A percentile compares a stretch with the other conserved stretches of the same genome.
Evolutionary conservation across 2,329 filamentous ascomycete genomes (phyloP).

Genomic region (Fusarium sp.): DNA sequence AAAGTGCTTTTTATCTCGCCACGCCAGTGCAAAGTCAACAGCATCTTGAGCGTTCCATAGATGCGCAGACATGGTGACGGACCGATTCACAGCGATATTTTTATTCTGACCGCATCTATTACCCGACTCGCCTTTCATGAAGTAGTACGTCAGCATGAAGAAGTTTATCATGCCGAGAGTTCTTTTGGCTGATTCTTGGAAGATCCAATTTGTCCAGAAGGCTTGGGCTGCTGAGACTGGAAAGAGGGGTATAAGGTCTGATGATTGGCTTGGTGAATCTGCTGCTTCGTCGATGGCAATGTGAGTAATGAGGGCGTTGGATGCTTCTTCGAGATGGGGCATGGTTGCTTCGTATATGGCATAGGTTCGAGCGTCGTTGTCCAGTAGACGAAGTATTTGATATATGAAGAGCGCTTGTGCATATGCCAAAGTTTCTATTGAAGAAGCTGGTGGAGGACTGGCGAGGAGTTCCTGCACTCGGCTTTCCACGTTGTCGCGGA

Average conservation of each 20-base stretch:
- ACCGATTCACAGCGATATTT: not conserved
- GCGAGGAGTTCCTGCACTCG: not conserved
- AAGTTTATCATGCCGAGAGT: not conserved
- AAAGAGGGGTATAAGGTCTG: not conserved
- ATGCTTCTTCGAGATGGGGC: slow-evolving; percentile 9
- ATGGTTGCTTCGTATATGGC: not conserved
- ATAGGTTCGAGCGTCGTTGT: not conserved
- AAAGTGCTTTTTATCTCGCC: not conserved
- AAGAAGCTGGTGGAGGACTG: not conserved
- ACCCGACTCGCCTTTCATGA: not conserved
- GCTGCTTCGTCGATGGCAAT: not conserved
- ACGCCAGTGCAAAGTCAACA: not conserved
- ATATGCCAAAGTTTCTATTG: not conserved
- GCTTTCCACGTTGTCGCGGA: not conserved
- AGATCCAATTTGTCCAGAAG: not conserved
- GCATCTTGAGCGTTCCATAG: slow-evolving; percentile 1
- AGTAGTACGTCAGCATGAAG: not conserved
- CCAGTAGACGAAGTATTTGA: not conserved
- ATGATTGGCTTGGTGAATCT: not conserved
- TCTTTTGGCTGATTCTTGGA: not conserved
- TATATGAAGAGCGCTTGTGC: not conserved
- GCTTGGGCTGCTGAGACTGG: not conserved
- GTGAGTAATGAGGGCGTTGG: not conserved
- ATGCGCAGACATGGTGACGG: slow-evolving; percentile 1
- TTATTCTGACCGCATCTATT: not conserved